Percentiles rank a stretch among this genome's conserved stretches.
phyloP scores from a whole-genome alignment of 805 yeast genomes.

The Isabelozyma rhagii region DNA sequence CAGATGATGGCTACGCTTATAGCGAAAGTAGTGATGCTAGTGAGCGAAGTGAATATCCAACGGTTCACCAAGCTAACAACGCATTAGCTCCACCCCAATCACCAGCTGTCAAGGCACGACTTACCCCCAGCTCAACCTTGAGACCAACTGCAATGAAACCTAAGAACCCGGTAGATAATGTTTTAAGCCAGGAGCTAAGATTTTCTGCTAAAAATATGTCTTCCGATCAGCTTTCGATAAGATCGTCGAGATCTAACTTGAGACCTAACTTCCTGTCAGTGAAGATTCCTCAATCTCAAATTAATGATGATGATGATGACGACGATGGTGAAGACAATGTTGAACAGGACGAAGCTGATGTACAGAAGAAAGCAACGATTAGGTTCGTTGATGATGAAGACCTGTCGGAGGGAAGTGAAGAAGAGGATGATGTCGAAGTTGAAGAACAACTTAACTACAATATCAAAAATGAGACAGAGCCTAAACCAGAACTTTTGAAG shows the following conservation, averaged over 20 bases:
- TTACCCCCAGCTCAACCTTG: too few species aligned
- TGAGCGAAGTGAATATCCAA: not conserved
- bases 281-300: conserved; percentile 64
- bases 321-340: conserved; percentile 66
- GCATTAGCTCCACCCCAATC: not conserved
- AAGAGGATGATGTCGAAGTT: conserved; percentile 1
- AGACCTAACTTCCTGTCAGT: conserved; percentile 70
- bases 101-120: not conserved
- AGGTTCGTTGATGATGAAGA: conserved; percentile 51
- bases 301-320: conserved; percentile 67
- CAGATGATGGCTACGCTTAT: not conserved
- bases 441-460: conserved; percentile 21
- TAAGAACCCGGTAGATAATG: not conserved
- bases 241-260: conserved; percentile 34
- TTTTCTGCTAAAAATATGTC: conserved; percentile 2
- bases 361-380: conserved; percentile 64
- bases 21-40: conserved; percentile 1
- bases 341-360: conserved; percentile 65
- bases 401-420: not conserved
- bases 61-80: not conserved
- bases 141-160: not conserved
- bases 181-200: not conserved
- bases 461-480: not conserved
- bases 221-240: conserved; percentile 26
- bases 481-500: not conserved